Evolutionary conservation across 306 rosid species (phyloP).

Genomic region (Ormosia emarginata): DNA sequence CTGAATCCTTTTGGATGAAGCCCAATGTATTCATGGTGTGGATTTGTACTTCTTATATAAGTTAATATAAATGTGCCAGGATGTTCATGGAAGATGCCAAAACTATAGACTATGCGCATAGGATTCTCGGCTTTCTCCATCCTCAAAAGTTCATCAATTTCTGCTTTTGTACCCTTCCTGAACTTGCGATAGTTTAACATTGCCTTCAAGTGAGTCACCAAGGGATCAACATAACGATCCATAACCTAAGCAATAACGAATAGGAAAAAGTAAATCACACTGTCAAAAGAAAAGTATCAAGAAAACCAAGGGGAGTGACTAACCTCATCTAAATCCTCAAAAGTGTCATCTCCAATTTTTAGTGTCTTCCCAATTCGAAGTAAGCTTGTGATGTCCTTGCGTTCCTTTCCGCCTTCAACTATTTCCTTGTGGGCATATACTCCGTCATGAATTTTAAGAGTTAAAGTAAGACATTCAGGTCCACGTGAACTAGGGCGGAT

Average conservation of each 20-base stretch:
- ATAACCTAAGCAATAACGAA: slow-evolving; percentile 60
- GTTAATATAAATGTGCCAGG: slow-evolving; percentile 97
- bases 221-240: slow-evolving; percentile 97
- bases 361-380: slow-evolving; percentile 94
- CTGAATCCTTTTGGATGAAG: slow-evolving; percentile 96
- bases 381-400: slow-evolving; percentile 90
- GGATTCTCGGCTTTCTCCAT: slow-evolving; percentile 78
- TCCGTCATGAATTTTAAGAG: slow-evolving; percentile 89
- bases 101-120: slow-evolving; percentile 82
- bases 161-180: slow-evolving; percentile 75
- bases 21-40: slow-evolving; percentile 98
- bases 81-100: slow-evolving; percentile 91
- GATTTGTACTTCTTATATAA: slow-evolving; percentile 84
- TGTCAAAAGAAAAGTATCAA: slow-evolving; percentile 5
- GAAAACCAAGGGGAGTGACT: neutral
- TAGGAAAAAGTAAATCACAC: neutral
- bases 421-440: slow-evolving; percentile 98
- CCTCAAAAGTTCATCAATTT: slow-evolving; percentile 86
- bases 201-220: slow-evolving; percentile 77
- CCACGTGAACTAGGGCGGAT: slow-evolving; percentile 96
- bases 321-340: slow-evolving; percentile 98
- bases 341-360: slow-evolving; percentile 96
- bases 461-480: slow-evolving; percentile 82
- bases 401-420: slow-evolving; percentile 97
- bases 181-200: slow-evolving; percentile 93